These are phyloP conservation scores for Penicillium sp. DNA, from an alignment of 2,329 filamentous ascomycete genomes.

Conservation along the genomic window DNA sequence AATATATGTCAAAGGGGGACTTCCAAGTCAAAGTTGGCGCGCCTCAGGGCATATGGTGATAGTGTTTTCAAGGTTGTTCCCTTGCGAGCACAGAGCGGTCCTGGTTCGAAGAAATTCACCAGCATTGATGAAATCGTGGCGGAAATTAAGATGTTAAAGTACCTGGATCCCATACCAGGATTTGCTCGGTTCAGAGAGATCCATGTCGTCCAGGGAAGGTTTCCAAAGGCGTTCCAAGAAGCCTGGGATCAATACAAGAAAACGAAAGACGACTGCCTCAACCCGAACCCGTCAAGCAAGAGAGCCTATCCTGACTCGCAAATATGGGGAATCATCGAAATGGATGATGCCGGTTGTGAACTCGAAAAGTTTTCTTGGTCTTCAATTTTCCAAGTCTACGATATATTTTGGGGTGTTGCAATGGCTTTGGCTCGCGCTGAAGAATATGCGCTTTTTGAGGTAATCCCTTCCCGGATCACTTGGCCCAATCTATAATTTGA, in stretches of 20 bases:
- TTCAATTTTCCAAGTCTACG: constrained; percentile 58
- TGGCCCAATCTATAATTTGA: constrained; percentile 16
- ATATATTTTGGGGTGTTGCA: constrained; percentile 71
- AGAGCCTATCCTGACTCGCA: constrained; percentile 59
- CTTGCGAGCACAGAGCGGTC: constrained; percentile 46
- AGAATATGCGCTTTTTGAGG: constrained; percentile 63
- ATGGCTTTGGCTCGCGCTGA: constrained; percentile 66
- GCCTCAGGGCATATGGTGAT: constrained; percentile 44
- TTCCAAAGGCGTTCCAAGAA: constrained; percentile 56
- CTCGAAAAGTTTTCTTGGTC: constrained; percentile 53
- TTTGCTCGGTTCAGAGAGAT: constrained; percentile 67
- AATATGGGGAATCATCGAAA: constrained; percentile 68
- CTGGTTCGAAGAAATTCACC: constrained; percentile 49
- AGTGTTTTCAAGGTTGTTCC: constrained; percentile 57
- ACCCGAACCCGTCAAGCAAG: constrained; percentile 62
- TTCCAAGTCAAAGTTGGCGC: constrained; percentile 44
- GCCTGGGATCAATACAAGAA: constrained; percentile 49
- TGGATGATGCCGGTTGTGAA: constrained; percentile 68
- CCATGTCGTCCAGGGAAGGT: constrained; percentile 61
- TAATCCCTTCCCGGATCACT: constrained; percentile 21
- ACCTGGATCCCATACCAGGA: constrained; percentile 63
- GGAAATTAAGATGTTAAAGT: constrained; percentile 59
- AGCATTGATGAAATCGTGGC: constrained; percentile 56
- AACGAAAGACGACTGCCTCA: constrained; percentile 53
- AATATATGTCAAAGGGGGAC: constrained; percentile 40